Evolutionary conservation across 306 rosid genomes (phyloP), one percentile per base, ranked within the genome.

Genomic region (Vigna mungo): DNA sequence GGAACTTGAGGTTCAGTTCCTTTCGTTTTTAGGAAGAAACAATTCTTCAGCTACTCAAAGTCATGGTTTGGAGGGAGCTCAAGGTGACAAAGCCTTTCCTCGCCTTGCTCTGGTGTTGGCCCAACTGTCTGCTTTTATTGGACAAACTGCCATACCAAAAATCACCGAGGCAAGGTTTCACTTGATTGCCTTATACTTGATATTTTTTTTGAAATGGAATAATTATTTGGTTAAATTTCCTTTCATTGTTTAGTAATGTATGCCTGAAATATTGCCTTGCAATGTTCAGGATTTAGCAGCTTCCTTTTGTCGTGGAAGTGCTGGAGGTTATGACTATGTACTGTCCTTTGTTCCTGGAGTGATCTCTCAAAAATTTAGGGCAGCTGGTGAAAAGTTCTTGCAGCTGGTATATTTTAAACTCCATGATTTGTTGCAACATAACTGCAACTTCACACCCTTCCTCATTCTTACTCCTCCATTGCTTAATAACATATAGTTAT

Each of bases 101-200:
- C 87, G 96, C 77, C 88, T 90, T 81, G 88, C 90, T 65, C 89
- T 95, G 34, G 88, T 95, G 81, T 84, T 95, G 85, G 89, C 98
- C 16, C 96, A 92, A 78, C 83, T 95, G 68, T 95, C 96, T 72
- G 78, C 84, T 72, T 89, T 88, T 83, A 84, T 90, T 51, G 97
- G 91, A 83, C 97, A 86, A 65, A 92, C 87, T 53, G 93, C 90
- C 78, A 87, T 95, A 72, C 96, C 90, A 16, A 88, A 88, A 86
- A 88, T 95, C 84, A 87, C 90, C 0, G 87, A 89, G 97, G 98
- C 82, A 86, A 87, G 89, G 71, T 80, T 70, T 76, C 44, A 30
- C 55, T 64, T 53, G 74, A 82, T 56, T n/a, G 55, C 63, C 76
- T 73, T 54, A 9, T 37, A 56, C 56, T 49, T 70, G 46, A 27